These are phyloP conservation scores for Trypanosoma mega DNA, from an alignment of 208 protist genomes.

Conservation along the genomic window DNA sequence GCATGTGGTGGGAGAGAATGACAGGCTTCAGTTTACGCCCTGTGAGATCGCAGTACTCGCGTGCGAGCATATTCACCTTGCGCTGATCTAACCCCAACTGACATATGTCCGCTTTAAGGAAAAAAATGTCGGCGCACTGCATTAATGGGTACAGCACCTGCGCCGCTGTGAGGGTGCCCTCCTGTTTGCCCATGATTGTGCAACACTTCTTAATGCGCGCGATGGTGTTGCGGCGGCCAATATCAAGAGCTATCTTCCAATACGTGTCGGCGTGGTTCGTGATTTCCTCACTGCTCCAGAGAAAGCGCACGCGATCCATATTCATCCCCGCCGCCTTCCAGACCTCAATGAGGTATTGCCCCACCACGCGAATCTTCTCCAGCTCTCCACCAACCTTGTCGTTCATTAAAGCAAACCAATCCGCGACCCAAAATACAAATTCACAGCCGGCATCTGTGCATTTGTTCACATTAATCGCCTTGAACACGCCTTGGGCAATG, in stretches of 20 bases:
- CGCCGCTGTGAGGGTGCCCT: slow-evolving; percentile 95
- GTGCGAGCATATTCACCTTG: slow-evolving; percentile 99
- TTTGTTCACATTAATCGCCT: slow-evolving; percentile 99
- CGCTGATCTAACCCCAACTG: slow-evolving; percentile 99
- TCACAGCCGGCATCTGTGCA: slow-evolving; percentile 94
- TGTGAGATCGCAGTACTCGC: slow-evolving; percentile 97
- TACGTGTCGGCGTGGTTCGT: slow-evolving; percentile 93
- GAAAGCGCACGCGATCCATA: slow-evolving; percentile 96
- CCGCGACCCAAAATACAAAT: slow-evolving; percentile 99
- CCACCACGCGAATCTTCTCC: slow-evolving; percentile 96
- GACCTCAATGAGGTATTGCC: slow-evolving; percentile 97
- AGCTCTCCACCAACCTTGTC: slow-evolving; percentile 99
- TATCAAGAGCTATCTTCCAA: slow-evolving; percentile 98
- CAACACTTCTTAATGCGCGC: slow-evolving; percentile 98
- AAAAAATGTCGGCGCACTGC: slow-evolving; percentile 99
- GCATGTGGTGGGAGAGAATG: slow-evolving; percentile 99
- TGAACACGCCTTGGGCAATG: slow-evolving; percentile 99
- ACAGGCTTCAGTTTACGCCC: slow-evolving; percentile 94
- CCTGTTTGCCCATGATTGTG: slow-evolving; percentile 98
- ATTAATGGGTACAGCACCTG: slow-evolving; percentile 99
- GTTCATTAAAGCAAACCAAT: slow-evolving; percentile 99
- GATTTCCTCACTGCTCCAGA: slow-evolving; percentile 98
- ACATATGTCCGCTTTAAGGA: slow-evolving; percentile 98
- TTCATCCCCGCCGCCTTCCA: slow-evolving; percentile 99
- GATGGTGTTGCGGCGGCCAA: slow-evolving; percentile 94